Conservation (phyloP, 2,329 filamentous ascomycete species). For the Dothiorella sarmentorum region DNA sequence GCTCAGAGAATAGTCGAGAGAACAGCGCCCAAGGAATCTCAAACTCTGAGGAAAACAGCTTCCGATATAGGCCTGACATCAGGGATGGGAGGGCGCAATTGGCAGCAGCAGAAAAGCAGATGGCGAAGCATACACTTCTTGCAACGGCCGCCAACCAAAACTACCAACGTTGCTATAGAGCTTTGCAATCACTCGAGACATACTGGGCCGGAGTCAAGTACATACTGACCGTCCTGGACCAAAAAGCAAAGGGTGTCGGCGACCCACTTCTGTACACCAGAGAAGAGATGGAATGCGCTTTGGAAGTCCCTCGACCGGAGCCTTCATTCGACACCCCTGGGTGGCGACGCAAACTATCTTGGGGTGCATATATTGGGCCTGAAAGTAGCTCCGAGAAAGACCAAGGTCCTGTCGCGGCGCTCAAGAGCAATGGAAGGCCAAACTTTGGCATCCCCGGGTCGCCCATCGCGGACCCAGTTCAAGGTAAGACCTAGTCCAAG, state of each 20-base stretch:
- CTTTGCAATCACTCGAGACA: constrained; percentile 71
- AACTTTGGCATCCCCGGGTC: constrained; percentile 38
- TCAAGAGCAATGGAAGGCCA: constrained; percentile 26
- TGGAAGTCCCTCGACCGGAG: constrained; percentile 51
- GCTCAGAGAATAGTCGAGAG: neutral
- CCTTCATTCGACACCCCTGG: constrained; percentile 50
- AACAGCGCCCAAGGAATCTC: neutral
- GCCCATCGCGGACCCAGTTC: constrained; percentile 49
- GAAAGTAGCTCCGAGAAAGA: constrained; percentile 20
- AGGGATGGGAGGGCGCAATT: constrained; percentile 22
- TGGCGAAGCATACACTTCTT: constrained; percentile 68
- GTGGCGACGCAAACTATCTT: constrained; percentile 48
- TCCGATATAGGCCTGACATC: neutral
- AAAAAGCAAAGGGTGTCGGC: constrained; percentile 82
- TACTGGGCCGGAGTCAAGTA: constrained; percentile 89
- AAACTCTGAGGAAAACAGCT: neutral
- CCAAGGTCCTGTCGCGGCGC: constrained; percentile 30
- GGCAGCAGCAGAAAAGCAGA: constrained; percentile 36
- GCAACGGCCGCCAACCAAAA: constrained; percentile 81
- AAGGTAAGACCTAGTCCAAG: constrained; percentile 39
- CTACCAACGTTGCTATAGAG: constrained; percentile 83
- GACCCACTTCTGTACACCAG: constrained; percentile 64
- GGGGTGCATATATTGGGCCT: constrained; percentile 36
- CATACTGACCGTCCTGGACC: constrained; percentile 79
- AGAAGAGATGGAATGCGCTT: constrained; percentile 75